These are phyloP conservation scores for Fusarium miscanthi DNA, from an alignment of 2,329 filamentous ascomycete genomes.

Conservation along the genomic window DNA sequence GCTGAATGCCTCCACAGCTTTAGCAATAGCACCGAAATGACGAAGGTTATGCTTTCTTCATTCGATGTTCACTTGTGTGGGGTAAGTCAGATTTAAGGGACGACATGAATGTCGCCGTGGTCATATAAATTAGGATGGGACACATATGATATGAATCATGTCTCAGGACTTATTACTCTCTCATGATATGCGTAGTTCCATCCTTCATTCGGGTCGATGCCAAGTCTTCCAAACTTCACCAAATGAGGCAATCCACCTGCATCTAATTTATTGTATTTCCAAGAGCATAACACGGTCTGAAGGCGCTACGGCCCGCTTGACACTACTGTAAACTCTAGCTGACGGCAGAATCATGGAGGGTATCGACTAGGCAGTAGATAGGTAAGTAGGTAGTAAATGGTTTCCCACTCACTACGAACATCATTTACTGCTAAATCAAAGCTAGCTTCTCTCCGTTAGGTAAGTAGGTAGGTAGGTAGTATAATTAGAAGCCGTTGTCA, in stretches of 20 bases:
- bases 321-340: conserved; percentile 30
- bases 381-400: not conserved
- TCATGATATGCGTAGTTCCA: not conserved
- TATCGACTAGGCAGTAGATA: not conserved
- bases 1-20: not conserved
- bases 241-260: conserved; percentile 8
- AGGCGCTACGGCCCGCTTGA: conserved; percentile 30
- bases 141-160: not conserved
- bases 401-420: not conserved
- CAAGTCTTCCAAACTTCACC: not conserved
- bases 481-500: not conserved
- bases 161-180: not conserved
- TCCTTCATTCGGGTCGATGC: not conserved
- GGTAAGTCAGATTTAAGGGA: conserved; percentile 2
- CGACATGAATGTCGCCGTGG: not conserved
- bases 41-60: conserved; percentile 12
- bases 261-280: not conserved
- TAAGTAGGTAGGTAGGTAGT: too few species aligned
- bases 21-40: conserved; percentile 27
- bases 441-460: conserved; percentile 7
- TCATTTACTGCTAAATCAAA: not conserved
- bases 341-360: conserved; percentile 7
- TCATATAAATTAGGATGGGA: not conserved
- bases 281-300: conserved; percentile 2
- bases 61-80: conserved; percentile 13